phyloP scores from a whole-genome alignment of 2,329 filamentous ascomycete genomes.

The Pseudogymnoascus sp. region DNA sequence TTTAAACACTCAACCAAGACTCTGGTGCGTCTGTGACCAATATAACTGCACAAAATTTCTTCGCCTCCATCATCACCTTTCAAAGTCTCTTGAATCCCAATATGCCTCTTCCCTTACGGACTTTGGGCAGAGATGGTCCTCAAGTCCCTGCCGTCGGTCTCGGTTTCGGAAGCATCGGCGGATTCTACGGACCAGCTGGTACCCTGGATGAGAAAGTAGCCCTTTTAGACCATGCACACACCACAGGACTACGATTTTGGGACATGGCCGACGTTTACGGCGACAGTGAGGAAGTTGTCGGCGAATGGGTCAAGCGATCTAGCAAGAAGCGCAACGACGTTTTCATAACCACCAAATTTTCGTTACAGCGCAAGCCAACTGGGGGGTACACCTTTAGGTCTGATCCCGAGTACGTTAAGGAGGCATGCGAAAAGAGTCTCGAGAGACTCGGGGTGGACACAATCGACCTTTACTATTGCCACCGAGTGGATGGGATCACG shows the following conservation, averaged over 20 bases:
- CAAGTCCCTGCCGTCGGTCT: conserved; percentile 23
- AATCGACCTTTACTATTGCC: conserved; percentile 33
- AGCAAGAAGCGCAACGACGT: conserved; percentile 38
- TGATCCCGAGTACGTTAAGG: conserved; percentile 32
- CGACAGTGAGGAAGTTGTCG: conserved; percentile 40
- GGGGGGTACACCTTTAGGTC: not conserved
- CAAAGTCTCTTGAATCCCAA: not conserved
- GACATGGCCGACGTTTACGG: conserved; percentile 33
- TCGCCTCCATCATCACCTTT: not conserved
- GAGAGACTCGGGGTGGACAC: conserved; percentile 31
- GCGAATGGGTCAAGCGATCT: conserved; percentile 39
- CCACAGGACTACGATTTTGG: conserved; percentile 27
- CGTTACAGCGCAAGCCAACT: conserved; percentile 16
- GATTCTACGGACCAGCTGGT: conserved; percentile 24
- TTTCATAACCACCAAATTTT: conserved; percentile 47
- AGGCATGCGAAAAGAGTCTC: conserved; percentile 33
- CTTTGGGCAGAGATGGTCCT: conserved; percentile 25
- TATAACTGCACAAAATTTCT: not conserved
- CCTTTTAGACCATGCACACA: conserved; percentile 24
- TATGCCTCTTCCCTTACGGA: conserved; percentile 19
- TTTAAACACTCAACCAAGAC: not conserved
- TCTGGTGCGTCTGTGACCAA: not conserved
- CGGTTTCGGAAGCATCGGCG: conserved; percentile 23
- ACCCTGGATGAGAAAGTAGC: conserved; percentile 4
- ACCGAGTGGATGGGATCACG: conserved; percentile 33